Conservation (phyloP, 345 rosid genomes). For the Acer campestre region DNA sequence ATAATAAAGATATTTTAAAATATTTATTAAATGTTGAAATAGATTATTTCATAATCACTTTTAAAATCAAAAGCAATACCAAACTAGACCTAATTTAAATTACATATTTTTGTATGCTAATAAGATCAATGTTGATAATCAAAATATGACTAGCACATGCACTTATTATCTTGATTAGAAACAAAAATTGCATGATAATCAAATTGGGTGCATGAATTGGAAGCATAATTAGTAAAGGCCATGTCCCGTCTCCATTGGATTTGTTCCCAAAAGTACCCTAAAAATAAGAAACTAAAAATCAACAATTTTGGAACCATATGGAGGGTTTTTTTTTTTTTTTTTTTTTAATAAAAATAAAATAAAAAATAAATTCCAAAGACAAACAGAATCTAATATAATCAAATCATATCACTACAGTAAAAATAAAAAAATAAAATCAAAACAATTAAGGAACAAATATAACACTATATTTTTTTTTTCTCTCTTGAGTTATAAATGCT, state of each 20-base stretch:
- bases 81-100: too few relatives aligned
- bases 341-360: too few relatives aligned
- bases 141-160: slow-evolving; percentile 4
- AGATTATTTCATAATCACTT: too few relatives aligned
- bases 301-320: not conserved
- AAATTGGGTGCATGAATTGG: not conserved
- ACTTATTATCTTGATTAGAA: not conserved
- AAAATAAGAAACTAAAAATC: too few relatives aligned
- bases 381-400: slow-evolving; percentile 23
- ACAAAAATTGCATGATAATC: not conserved
- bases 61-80: too few relatives aligned
- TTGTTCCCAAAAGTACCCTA: too few relatives aligned
- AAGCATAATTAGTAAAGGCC: not conserved
- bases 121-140: not conserved
- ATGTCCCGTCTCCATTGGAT: too few relatives aligned
- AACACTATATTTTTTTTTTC: not conserved
- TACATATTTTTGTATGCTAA: too few relatives aligned
- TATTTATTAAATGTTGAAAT: too few relatives aligned
- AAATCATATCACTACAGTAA: slow-evolving; percentile 14
- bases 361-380: slow-evolving; percentile 12
- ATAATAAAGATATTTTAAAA: too few relatives aligned
- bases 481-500: not conserved
- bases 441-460: not conserved
- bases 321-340: not conserved
- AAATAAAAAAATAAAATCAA: too few relatives aligned